Evolutionary conservation across 225 moss, liverwort and hornwort species (phyloP).

Genomic region (Physcomitrium patens): DNA sequence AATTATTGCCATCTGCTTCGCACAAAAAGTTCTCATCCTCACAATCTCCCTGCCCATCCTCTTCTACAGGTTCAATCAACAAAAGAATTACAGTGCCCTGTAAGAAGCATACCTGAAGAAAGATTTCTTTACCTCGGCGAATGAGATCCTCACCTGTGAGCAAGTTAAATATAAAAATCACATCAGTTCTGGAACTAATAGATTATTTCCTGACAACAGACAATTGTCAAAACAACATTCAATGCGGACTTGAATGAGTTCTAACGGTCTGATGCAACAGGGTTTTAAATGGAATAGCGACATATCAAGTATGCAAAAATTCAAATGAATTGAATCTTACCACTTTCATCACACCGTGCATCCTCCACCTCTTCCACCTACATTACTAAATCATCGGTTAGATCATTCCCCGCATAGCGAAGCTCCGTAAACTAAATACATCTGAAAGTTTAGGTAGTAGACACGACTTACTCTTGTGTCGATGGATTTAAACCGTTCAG

Average conservation of each 20-base stretch:
- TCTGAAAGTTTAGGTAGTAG: constrained; percentile 8
- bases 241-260: constrained; percentile 14
- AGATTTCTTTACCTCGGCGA: constrained; percentile 57
- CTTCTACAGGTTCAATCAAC: constrained; percentile 18
- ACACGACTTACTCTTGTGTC: constrained; percentile 54
- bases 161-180: constrained; percentile 13
- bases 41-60: constrained; percentile 14
- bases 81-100: background rate
- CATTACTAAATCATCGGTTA: constrained; percentile 31
- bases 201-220: background rate
- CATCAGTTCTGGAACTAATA: constrained; percentile 25
- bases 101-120: constrained; percentile 53
- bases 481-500: constrained; percentile 39
- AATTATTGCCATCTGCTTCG: constrained; percentile 7
- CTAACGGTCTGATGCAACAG: constrained; percentile 19
- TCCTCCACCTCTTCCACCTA: constrained; percentile 55
- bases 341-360: constrained; percentile 36
- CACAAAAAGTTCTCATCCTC: constrained; percentile 3
- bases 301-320: background rate
- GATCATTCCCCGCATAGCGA: constrained; percentile 13
- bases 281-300: constrained; percentile 18
- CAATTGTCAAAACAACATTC: background rate
- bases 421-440: constrained; percentile 4
- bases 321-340: constrained; percentile 33
- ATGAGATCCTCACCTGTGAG: constrained; percentile 53